Base-by-base conservation (phyloP, 306 rosid genomes). In the Betula pendula region DNA sequence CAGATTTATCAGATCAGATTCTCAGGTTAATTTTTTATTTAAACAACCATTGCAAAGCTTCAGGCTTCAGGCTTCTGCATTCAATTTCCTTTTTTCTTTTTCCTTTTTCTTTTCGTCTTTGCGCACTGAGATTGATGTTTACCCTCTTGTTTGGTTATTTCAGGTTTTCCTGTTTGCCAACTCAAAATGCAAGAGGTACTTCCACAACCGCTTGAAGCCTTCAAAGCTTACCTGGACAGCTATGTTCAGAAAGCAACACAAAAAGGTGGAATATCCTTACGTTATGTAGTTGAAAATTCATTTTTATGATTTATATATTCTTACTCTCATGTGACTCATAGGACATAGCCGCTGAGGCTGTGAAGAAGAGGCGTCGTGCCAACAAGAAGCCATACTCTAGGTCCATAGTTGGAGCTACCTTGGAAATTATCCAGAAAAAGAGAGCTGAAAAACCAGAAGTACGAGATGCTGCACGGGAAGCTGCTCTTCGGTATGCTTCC, bases 141-240 rank as follows among this genome's bases (percentile, higher is more conserved):
- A 38, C 19, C 16, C 3, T 13, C 20, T 65, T 35, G 25, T 35
- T 65, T 35, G 70, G 25, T 65, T n/a, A 35, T 6, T 35, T 72
- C 52, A 93, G 96, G 94, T 90, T 60, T 93, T 93, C 77, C 85
- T 93, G 22, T 93, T 93, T 75, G 86, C 79, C 12, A 90, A 92
- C 81, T 92, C 97, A 25, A 92, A 89, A 88, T 92, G 97, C 72
- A 91, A 89, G 72, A 74, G 92, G 79, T 88, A 88, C 77, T 89
- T 88, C 73, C 94, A 92, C 89, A 92, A 92, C 68, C 79, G 84
- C 19, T 52, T 92, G 91, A 92, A 92, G 90, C 97, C 97, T 10
- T 92, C 97, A 0, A 92, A 92, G 90, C 94, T 92, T 29, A 89
- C 95, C 19, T 88, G 95, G 97, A 92, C 95, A 73, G 97, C 97